Conservation (phyloP, 768 basidiomycete genomes). For the Rhodotorula kratochvilovae region DNA sequence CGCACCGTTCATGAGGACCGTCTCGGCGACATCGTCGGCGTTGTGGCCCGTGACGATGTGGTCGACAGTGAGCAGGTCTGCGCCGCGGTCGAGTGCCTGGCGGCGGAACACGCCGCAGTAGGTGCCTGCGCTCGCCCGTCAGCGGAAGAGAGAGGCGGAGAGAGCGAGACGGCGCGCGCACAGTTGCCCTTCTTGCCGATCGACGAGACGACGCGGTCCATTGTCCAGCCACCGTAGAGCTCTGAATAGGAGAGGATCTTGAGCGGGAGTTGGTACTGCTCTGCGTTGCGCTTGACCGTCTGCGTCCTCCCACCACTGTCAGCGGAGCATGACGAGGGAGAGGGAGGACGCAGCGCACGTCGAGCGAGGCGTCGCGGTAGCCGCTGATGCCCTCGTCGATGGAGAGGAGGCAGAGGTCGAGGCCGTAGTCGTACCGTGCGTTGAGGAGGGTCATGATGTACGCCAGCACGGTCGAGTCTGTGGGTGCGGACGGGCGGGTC, state of each 20-base stretch:
- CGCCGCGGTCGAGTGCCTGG: constrained; percentile 93
- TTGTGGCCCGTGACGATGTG: constrained; percentile 99
- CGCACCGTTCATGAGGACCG: constrained; percentile 96
- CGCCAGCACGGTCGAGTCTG: constrained; percentile 96
- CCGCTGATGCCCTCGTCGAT: constrained; percentile 99
- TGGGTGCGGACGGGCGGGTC: neutral
- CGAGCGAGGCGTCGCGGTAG: constrained; percentile 87
- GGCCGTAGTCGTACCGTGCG: constrained; percentile 84
- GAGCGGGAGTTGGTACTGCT: constrained; percentile 89
- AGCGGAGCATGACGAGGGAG: neutral
- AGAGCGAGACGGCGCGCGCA: constrained; percentile 30
- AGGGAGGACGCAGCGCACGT: constrained; percentile 63
- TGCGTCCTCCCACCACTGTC: constrained; percentile 48
- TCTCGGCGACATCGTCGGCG: constrained; percentile 98
- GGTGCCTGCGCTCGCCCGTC: constrained; percentile 53
- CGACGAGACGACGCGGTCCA: constrained; percentile 92
- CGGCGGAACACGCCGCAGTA: constrained; percentile 97
- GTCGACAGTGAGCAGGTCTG: constrained; percentile 77
- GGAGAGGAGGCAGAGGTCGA: constrained; percentile 84
- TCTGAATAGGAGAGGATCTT: constrained; percentile 95
- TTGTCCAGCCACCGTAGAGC: constrained; percentile 91
- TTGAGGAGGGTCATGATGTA: constrained; percentile 95
- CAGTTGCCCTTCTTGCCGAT: constrained; percentile 97
- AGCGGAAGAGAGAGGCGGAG: neutral
- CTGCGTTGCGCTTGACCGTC: constrained; percentile 96